These are phyloP conservation scores for Pyricularia pennisetigena DNA, from an alignment of 2,329 filamentous ascomycete genomes.

Conservation along the genomic window DNA sequence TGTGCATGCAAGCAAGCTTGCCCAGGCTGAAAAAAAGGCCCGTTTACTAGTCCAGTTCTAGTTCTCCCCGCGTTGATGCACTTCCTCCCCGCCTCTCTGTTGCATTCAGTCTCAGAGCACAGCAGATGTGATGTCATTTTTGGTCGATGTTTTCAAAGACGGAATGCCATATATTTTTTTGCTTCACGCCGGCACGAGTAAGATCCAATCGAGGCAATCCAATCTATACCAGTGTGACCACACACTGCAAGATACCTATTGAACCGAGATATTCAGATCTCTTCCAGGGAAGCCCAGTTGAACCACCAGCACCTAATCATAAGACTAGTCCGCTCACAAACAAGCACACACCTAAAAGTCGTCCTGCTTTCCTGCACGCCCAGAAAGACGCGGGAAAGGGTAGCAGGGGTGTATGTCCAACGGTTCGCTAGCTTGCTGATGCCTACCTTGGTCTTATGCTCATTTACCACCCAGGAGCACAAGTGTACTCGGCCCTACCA, in stretches of 20 bases:
- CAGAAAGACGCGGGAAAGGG: background rate
- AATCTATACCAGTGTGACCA: background rate
- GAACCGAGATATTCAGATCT: background rate
- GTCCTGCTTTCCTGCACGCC: background rate
- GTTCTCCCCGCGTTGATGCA: background rate
- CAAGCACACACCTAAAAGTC: background rate
- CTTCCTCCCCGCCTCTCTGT: background rate
- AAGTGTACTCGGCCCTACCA: background rate
- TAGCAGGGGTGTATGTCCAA: background rate
- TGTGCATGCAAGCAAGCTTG: background rate
- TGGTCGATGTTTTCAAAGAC: background rate
- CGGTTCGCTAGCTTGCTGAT: background rate
- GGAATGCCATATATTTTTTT: background rate
- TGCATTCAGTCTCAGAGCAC: background rate
- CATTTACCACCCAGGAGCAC: background rate
- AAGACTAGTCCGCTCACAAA: background rate
- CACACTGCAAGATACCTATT: background rate
- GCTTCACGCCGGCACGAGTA: background rate
- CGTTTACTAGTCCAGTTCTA: background rate
- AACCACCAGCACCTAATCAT: background rate
- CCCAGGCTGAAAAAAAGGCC: background rate
- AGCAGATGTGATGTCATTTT: background rate
- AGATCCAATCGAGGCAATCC: background rate
- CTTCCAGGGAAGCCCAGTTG: background rate
- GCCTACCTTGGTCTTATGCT: background rate